phyloP scores from a whole-genome alignment of 116 monocot genomes.

The Cymodocea nodosa region DNA sequence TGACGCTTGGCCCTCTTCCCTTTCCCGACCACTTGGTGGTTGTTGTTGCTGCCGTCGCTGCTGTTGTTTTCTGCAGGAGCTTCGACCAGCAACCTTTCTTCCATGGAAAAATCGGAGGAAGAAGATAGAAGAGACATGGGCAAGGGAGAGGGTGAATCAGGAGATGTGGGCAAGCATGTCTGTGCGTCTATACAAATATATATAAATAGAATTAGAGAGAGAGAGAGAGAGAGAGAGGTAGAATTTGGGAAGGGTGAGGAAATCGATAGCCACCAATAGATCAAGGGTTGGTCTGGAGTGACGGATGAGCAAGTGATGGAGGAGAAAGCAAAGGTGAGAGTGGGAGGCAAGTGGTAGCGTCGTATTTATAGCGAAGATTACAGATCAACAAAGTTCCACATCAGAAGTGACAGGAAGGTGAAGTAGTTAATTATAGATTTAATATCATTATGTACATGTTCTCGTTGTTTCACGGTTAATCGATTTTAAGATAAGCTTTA shows the following conservation, averaged over 20 bases:
- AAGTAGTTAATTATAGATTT: not conserved
- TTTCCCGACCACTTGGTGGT: slow-evolving; percentile 9
- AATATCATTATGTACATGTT: too few relatives aligned
- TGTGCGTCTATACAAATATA: not conserved
- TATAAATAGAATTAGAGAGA: too few relatives aligned
- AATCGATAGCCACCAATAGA: not conserved
- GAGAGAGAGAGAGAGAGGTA: not conserved
- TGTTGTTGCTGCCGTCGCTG: not conserved
- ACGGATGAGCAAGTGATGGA: not conserved
- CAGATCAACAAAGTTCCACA: too few relatives aligned
- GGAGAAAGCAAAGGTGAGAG: slow-evolving; percentile 6
- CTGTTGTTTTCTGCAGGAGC: not conserved
- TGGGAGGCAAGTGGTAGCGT: not conserved
- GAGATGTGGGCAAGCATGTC: too few relatives aligned
- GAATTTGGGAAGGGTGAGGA: not conserved
- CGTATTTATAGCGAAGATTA: slow-evolving; percentile 1
- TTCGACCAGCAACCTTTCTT: not conserved
- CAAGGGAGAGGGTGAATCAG: not conserved
- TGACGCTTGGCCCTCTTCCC: slow-evolving; percentile 27
- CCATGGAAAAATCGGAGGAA: slow-evolving; percentile 1
- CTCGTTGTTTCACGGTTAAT: too few relatives aligned
- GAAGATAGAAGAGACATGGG: slow-evolving; percentile 3
- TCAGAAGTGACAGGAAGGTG: not conserved
- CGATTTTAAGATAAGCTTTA: too few relatives aligned
- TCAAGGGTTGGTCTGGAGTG: slow-evolving; percentile 2